A percentile compares a stretch with the other conserved stretches of the same genome.
Evolutionary conservation across 176 grass and related monocot genomes (phyloP).

Genomic region (Elymus sibiricus): DNA sequence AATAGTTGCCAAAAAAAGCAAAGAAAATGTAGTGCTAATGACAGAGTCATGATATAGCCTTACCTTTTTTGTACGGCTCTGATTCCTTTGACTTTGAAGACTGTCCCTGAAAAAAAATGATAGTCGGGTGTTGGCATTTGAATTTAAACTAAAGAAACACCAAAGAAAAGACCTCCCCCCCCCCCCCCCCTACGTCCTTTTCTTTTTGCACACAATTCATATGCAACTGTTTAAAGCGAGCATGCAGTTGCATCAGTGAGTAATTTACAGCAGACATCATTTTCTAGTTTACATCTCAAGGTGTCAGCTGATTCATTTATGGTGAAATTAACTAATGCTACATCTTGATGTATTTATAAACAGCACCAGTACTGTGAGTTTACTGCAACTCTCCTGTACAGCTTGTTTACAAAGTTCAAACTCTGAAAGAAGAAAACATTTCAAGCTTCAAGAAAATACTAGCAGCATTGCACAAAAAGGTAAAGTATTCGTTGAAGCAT

Average conservation of each 20-base stretch:
- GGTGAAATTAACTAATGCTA: not conserved
- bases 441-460: not conserved
- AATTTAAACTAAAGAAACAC: not conserved
- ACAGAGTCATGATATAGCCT: not conserved
- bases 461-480: conserved; percentile 1
- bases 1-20: not conserved
- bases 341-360: conserved; percentile 4
- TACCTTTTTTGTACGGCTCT: conserved; percentile 70
- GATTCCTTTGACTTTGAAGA: conserved; percentile 73
- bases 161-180: not conserved
- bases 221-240: not conserved
- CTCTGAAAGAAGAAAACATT: not conserved
- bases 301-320: not conserved
- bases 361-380: not conserved
- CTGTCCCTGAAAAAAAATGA: conserved; percentile 60
- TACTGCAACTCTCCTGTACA: not conserved
- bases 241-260: not conserved
- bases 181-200: not conserved
- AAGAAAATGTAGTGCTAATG: not conserved
- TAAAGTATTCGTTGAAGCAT: not conserved
- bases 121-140: not conserved
- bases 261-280: not conserved
- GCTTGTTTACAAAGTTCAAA: conserved; percentile 1
- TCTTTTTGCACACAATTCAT: not conserved
- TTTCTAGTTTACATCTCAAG: conserved; percentile 5